A percentile compares a stretch with the other conserved stretches of the same genome.
Evolutionary conservation across 208 protist species (phyloP).

Genomic region (Jaenimonas drosophilae): DNA sequence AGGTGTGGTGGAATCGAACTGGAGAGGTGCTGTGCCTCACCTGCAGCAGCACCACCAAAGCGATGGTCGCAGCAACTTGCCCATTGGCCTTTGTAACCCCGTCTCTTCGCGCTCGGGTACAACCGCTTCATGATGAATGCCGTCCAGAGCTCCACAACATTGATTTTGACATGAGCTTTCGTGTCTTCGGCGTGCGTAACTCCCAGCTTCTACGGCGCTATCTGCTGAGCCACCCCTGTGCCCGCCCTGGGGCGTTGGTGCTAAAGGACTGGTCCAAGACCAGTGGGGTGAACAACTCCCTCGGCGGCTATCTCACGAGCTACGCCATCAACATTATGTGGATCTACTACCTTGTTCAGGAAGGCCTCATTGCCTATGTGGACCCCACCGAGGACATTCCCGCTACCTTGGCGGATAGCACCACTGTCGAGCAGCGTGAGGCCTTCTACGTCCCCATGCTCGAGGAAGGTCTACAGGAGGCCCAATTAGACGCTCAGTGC

Average conservation of each 20-base stretch:
- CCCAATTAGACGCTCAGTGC: constrained; percentile 19
- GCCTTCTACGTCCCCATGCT: constrained; percentile 50
- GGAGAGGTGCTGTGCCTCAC: constrained; percentile 60
- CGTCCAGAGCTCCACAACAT: constrained; percentile 76
- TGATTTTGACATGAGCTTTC: constrained; percentile 87
- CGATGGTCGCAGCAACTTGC: constrained; percentile 49
- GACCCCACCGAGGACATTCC: constrained; percentile 62
- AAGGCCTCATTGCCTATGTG: constrained; percentile 58
- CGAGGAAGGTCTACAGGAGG: constrained; percentile 11
- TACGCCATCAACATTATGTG: constrained; percentile 90
- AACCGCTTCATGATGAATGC: constrained; percentile 77
- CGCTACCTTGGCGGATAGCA: constrained; percentile 28
- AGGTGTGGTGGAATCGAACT: constrained; percentile 82
- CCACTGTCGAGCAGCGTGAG: constrained; percentile 9
- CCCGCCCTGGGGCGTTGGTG: constrained; percentile 71
- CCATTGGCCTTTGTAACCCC: constrained; percentile 29
- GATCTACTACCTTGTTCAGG: constrained; percentile 88
- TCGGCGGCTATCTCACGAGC: constrained; percentile 84
- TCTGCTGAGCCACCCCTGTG: constrained; percentile 68
- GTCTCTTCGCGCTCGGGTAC: constrained; percentile 40
- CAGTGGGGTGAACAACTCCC: constrained; percentile 83
- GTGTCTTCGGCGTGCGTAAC: constrained; percentile 86
- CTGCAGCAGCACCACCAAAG: constrained; percentile 47
- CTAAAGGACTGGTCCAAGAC: constrained; percentile 90
- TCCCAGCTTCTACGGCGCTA: constrained; percentile 74